Conservation (phyloP, 2,329 filamentous ascomycete genomes). For the Arthrobotrys sphaeroides region DNA sequence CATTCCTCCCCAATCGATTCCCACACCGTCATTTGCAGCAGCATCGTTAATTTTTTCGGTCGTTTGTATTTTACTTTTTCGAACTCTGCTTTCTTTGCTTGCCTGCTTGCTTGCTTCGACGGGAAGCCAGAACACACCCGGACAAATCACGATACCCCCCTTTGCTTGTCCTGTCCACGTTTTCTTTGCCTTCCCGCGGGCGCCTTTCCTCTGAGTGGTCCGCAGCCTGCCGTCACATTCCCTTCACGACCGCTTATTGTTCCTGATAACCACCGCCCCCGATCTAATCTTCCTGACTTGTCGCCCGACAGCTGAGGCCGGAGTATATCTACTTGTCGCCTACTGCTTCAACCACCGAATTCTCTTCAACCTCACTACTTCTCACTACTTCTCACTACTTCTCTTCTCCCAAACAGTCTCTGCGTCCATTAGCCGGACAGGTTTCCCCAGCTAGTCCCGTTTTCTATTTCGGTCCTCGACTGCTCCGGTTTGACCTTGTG, state of each 20-base stretch:
- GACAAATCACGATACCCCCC: slow-evolving; percentile 30
- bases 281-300: slow-evolving; percentile 51
- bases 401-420: slow-evolving; percentile 2
- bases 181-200: slow-evolving; percentile 42
- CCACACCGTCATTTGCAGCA: slow-evolving; percentile 31
- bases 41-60: slow-evolving; percentile 30
- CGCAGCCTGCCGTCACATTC: slow-evolving; percentile 36
- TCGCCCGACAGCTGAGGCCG: slow-evolving; percentile 42
- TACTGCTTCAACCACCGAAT: slow-evolving; percentile 30
- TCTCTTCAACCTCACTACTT: too few relatives aligned
- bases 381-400: too few relatives aligned
- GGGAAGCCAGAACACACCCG: slow-evolving; percentile 14
- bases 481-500: slow-evolving; percentile 39
- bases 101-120: slow-evolving; percentile 13
- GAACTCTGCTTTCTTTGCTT: slow-evolving; percentile 1
- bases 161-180: slow-evolving; percentile 34
- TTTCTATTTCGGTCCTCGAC: background rate
- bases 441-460: slow-evolving; percentile 10
- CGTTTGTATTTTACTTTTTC: slow-evolving; percentile 4
- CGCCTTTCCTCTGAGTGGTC: slow-evolving; percentile 28
- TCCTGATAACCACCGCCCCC: slow-evolving; percentile 24
- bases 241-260: slow-evolving; percentile 10
- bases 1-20: slow-evolving; percentile 34
- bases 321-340: slow-evolving; percentile 25
- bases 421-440: slow-evolving; percentile 30